Evolutionary conservation across 169 alveolate species (phyloP), one percentile per base, ranked within the genome.

Genomic region (Cryptosporidium andersoni): DNA sequence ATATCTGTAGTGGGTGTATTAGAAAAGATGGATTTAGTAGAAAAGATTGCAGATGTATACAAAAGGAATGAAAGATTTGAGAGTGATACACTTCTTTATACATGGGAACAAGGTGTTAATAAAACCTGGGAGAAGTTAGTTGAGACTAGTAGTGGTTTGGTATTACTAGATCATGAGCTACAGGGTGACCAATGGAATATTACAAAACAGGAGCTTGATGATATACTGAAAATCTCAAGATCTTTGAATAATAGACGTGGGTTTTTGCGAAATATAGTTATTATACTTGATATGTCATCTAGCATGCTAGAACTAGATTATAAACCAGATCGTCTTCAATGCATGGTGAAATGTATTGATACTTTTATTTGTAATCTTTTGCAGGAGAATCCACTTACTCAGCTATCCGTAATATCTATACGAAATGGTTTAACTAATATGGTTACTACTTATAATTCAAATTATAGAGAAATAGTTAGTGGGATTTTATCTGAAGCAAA

Each of bases 261-360:
- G 8, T 25, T 74, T 43, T 68, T 74, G 3, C 40, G 85, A 42
- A 74, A 74, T 6, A 56, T 74, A 3, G 85, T 74, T 3, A 43
- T 74, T 36, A 74, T 74, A 40, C 42, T 74, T 16, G 85, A 74
- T 43, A 74, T 74, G 85, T 34, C 85, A 14, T 74, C 85, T 42
- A 74, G 48, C n/a, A 74, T 74, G 85, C n/a, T 58, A 64, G 85
- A 74, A 6, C 85, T 74, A 4, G 85, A 74, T 25, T 74, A 74
- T 39, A 74, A 74, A 51, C 85, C 85, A 2, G 85, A 74, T 11
- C 51, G 85, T 37, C 8, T 74, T 37, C 85, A 74, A 58, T 56
- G 85, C 40, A 74, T 74, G 85, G 12, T 74, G 16, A 74, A 40
- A 58, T 74, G 85, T 25, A 74, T 58, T 60, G 85, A 74, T 40